These are phyloP conservation scores for Sarocladiaceae sp. DNA, from an alignment of 2,329 filamentous ascomycete genomes.

Conservation along the genomic window DNA sequence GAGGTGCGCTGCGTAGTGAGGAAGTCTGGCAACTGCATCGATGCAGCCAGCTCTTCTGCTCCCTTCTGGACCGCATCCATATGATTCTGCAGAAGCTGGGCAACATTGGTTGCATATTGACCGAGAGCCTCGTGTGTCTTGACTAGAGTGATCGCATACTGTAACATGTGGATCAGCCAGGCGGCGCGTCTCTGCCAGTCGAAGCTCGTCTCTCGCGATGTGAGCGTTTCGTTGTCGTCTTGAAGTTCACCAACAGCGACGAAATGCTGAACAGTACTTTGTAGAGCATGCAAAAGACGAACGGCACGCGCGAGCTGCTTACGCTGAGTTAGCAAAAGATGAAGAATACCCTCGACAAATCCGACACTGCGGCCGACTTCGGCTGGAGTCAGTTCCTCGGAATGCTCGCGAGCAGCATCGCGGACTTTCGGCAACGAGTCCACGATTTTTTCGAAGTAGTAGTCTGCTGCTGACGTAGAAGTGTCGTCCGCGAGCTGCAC, in stretches of 20 bases:
- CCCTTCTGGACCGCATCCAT: not conserved
- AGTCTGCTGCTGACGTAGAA: constrained; percentile 45
- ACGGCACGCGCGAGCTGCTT: constrained; percentile 38
- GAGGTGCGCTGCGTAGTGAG: not conserved
- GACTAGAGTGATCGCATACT: constrained; percentile 57
- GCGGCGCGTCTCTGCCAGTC: constrained; percentile 25
- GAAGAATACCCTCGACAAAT: constrained; percentile 80
- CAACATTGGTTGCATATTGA: not conserved
- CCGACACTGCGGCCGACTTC: constrained; percentile 77
- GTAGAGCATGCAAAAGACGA: constrained; percentile 33
- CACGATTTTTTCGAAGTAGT: constrained; percentile 75
- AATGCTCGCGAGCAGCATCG: constrained; percentile 66
- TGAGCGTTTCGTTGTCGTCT: constrained; percentile 17
- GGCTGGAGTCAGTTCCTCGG: constrained; percentile 76
- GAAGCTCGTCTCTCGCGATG: constrained; percentile 13
- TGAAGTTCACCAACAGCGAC: constrained; percentile 26
- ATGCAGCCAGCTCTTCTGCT: not conserved
- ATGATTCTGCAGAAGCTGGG: not conserved
- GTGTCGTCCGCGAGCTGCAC: constrained; percentile 26
- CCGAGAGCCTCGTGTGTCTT: constrained; percentile 19
- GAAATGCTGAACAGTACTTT: constrained; percentile 31
- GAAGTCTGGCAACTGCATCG: not conserved
- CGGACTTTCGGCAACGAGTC: constrained; percentile 69
- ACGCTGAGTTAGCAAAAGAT: constrained; percentile 59
- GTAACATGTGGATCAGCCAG: constrained; percentile 70